Evolutionary conservation across 345 rosid genomes (phyloP).

Genomic region (Sapria himalayana): DNA sequence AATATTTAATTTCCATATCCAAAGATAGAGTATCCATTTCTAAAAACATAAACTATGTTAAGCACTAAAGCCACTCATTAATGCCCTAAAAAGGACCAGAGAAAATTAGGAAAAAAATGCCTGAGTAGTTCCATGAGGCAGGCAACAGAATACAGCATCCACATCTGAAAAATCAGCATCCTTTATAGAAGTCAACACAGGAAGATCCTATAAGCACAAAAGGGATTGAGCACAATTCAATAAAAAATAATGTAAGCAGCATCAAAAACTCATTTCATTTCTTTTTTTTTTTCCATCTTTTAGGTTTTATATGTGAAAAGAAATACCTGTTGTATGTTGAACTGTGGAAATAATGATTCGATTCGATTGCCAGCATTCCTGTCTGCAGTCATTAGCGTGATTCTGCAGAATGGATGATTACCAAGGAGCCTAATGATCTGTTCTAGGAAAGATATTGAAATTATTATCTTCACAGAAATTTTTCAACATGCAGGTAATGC

Average conservation of each 20-base stretch:
- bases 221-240: slow-evolving; percentile 2
- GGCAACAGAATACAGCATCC: slow-evolving; percentile 91
- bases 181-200: slow-evolving; percentile 43
- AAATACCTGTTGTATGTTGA: slow-evolving; percentile 40
- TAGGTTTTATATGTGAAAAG: neutral
- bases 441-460: slow-evolving; percentile 2
- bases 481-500: neutral
- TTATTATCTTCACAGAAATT: neutral
- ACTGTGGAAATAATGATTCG: slow-evolving; percentile 73
- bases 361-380: slow-evolving; percentile 95
- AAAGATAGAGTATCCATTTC: neutral
- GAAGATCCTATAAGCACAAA: slow-evolving; percentile 40
- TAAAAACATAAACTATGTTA: neutral
- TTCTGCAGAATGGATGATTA: slow-evolving; percentile 52
- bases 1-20: too few relatives aligned
- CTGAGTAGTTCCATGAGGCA: slow-evolving; percentile 97
- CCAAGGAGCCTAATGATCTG: slow-evolving; percentile 75
- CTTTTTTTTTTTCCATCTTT: neutral
- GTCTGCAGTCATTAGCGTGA: slow-evolving; percentile 84
- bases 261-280: neutral
- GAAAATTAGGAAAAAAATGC: slow-evolving; percentile 15
- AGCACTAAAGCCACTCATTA: neutral
- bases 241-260: neutral
- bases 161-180: slow-evolving; percentile 69
- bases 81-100: slow-evolving; percentile 1